phyloP scores from a whole-genome alignment of 164 flowering plant species.

The grape (Vitis vinifera) region DNA sequence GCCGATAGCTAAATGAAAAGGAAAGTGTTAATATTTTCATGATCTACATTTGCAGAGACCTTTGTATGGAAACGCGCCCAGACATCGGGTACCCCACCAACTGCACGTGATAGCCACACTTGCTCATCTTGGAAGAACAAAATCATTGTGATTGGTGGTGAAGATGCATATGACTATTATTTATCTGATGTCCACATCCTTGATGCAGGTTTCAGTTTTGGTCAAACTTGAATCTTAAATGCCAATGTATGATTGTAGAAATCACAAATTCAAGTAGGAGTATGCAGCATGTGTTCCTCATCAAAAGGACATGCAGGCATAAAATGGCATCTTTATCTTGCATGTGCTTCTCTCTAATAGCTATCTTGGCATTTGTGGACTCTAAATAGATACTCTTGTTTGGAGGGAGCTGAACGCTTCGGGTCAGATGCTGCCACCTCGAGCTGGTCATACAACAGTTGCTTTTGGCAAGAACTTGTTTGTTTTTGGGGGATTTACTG shows the following conservation, averaged over 20 bases:
- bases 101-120: slow-evolving; percentile 93
- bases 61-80: slow-evolving; percentile 72
- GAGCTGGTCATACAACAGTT: slow-evolving; percentile 91
- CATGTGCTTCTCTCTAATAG: background rate
- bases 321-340: background rate
- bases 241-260: background rate
- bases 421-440: slow-evolving; percentile 74
- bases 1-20: too few species aligned
- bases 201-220: slow-evolving; percentile 65
- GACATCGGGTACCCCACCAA: slow-evolving; percentile 81
- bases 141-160: slow-evolving; percentile 87
- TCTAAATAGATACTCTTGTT: slow-evolving; percentile 62
- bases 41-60: slow-evolving; percentile 51
- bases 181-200: slow-evolving; percentile 89
- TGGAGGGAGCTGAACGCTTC: slow-evolving; percentile 78
- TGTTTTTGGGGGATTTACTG: slow-evolving; percentile 96
- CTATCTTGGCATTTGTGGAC: slow-evolving; percentile 3
- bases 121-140: slow-evolving; percentile 90
- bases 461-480: slow-evolving; percentile 74
- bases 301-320: background rate
- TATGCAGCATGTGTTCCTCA: too few species aligned
- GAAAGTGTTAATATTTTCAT: background rate
- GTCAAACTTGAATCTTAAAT: background rate
- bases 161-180: slow-evolving; percentile 84
- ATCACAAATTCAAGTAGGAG: background rate